Evolutionary conservation across 768 basidiomycete genomes (phyloP), one percentile per base, ranked within the genome.

Genomic region (Coprinopsis marcescibilis): DNA sequence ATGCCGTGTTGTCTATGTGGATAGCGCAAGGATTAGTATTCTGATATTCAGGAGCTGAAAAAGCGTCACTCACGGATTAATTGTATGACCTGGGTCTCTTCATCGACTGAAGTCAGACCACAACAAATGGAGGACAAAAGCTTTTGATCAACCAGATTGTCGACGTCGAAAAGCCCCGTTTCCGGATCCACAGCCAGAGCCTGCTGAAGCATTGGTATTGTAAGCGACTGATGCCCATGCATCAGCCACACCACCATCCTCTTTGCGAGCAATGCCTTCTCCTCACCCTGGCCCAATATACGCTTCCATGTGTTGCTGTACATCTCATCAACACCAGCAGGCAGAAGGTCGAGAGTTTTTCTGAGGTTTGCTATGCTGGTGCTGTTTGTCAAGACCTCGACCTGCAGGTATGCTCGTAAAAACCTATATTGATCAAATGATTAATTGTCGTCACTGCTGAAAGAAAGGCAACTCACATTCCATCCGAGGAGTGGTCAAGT

Each of bases 1-100:
- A 35, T 4, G 45, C 27, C 3, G 46, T 48, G 29, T 48, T 32
- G 21, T 48, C 46, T 48, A 29, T 4, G n/a, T n/a, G 30, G 26
- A 30, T 19, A 45, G 23, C 4, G 26, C 10, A 21, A 21, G 21
- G n/a, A n/a, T n/a, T n/a, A n/a, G n/a, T n/a, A n/a, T n/a, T 20
- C 29, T 10, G 27, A 44, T 3, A 27, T 10, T 17, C 10, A n/a
- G 5, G 33, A 13, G 10, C 19, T 10, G 20, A 1, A 11, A 13
- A 13, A n/a, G 46, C 10, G 6, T 6, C 8, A 21, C 45, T 21
- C 24, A 48, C 46, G 46, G 10, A 48, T 37, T n/a, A 48, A 29
- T 4, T 20, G 26, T 8, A 24, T 29, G 13, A 20, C 17, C 15
- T 32, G 20, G 33, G 1, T 32, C 3, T 6, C 14, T 2, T 19